Evolutionary conservation across 257 asterid genomes (phyloP).

Genomic region (Solanum corneliomulleri): DNA sequence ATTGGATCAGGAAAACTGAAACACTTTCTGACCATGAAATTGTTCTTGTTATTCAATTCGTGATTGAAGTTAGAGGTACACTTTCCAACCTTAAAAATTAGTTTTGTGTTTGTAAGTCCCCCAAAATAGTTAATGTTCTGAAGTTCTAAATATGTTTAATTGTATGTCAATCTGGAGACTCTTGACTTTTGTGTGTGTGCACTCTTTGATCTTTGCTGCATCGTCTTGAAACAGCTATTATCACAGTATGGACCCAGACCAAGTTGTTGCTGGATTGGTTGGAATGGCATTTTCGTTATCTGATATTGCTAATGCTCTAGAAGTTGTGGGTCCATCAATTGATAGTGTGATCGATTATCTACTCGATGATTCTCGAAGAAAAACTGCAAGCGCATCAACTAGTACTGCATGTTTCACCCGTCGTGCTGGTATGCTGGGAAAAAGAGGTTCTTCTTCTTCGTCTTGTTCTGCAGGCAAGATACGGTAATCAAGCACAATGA

Average conservation of each 20-base stretch:
- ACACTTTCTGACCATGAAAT: background rate
- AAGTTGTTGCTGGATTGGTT: slow-evolving; percentile 36
- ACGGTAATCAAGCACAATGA: slow-evolving; percentile 40
- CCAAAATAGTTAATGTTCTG: background rate
- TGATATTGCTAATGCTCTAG: slow-evolving; percentile 40
- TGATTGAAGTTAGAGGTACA: too few species aligned
- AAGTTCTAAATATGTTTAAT: background rate
- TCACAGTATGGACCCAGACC: slow-evolving; percentile 20
- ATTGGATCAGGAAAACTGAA: background rate
- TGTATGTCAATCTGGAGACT: background rate
- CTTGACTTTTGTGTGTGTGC: background rate
- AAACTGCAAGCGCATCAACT: slow-evolving; percentile 23
- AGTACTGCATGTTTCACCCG: slow-evolving; percentile 4
- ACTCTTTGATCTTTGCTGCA: background rate
- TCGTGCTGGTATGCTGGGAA: slow-evolving; percentile 14
- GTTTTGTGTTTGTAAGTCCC: background rate
- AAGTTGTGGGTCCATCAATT: slow-evolving; percentile 50
- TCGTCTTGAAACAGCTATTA: background rate
- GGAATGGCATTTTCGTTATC: slow-evolving; percentile 58
- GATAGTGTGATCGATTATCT: slow-evolving; percentile 45
- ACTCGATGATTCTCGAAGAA: slow-evolving; percentile 30
- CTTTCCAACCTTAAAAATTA: background rate
- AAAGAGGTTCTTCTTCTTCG: slow-evolving; percentile 25
- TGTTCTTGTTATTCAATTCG: too few species aligned
- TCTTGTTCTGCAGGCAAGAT: slow-evolving; percentile 13